A percentile compares a stretch with the other conserved stretches of the same genome.
phyloP scores from a whole-genome alignment of 345 rosid species.

The Aquilaria sinensis region DNA sequence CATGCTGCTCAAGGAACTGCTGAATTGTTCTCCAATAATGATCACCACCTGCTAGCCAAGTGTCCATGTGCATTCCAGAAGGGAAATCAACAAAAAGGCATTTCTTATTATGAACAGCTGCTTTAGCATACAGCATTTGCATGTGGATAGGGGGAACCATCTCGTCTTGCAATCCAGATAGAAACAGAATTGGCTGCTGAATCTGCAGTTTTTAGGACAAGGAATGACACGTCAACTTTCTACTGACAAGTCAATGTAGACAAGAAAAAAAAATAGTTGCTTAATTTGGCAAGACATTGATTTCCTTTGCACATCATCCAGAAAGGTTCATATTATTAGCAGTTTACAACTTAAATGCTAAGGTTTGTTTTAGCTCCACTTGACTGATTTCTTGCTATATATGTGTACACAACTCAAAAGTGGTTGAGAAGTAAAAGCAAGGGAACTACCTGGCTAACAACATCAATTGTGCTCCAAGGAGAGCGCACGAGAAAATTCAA shows the following conservation, averaged over 20 bases:
- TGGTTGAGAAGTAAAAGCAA: conserved; percentile 4
- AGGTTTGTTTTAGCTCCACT: too few relatives aligned
- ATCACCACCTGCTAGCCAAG: conserved; percentile 95
- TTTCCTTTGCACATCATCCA: not conserved
- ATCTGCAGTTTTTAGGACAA: conserved; percentile 43
- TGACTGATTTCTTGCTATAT: conserved; percentile 5
- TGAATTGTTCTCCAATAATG: conserved; percentile 68
- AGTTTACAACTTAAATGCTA: too few relatives aligned
- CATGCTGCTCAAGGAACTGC: conserved; percentile 55
- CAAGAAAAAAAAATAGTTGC: not conserved
- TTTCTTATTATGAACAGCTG: conserved; percentile 67
- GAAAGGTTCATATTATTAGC: not conserved
- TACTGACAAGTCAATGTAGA: not conserved
- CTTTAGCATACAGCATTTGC: conserved; percentile 88
- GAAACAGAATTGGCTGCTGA: conserved; percentile 86
- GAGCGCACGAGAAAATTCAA: conserved; percentile 94
- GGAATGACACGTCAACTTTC: not conserved
- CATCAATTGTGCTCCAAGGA: conserved; percentile 92
- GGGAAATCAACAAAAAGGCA: conserved; percentile 83
- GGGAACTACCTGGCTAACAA: conserved; percentile 65
- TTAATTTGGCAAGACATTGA: not conserved
- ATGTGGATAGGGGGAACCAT: conserved; percentile 96
- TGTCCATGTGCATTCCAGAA: conserved; percentile 98
- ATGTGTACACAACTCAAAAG: not conserved
- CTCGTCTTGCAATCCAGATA: conserved; percentile 97